These are phyloP conservation scores for Cryphonectria carpinicola DNA, from an alignment of 2,329 filamentous ascomycete species.

Conservation along the genomic window DNA sequence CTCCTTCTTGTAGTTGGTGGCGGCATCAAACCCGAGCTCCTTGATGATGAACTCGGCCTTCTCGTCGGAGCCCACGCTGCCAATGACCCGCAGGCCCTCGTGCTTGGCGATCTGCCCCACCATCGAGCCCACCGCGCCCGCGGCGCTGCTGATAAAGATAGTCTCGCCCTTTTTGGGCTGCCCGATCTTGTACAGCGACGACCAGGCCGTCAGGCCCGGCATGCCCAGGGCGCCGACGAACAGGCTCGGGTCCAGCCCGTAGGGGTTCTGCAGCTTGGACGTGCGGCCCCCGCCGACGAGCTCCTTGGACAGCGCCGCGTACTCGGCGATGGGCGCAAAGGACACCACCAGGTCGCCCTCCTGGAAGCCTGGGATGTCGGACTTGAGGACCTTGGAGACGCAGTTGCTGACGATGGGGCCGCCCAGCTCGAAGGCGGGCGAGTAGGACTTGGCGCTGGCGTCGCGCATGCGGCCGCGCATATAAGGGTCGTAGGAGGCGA, in stretches of 20 bases:
- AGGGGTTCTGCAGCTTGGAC: constrained; percentile 68
- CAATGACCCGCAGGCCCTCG: constrained; percentile 78
- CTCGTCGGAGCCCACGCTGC: constrained; percentile 77
- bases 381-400: constrained; percentile 73
- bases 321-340: constrained; percentile 68
- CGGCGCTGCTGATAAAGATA: constrained; percentile 80
- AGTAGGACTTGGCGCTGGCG: constrained; percentile 67
- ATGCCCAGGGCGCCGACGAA: constrained; percentile 72
- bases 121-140: constrained; percentile 80
- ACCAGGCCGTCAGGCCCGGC: constrained; percentile 54
- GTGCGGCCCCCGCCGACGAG: constrained; percentile 45
- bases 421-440: constrained; percentile 62
- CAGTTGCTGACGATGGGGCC: constrained; percentile 66
- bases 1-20: constrained; percentile 91
- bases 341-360: constrained; percentile 69
- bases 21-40: constrained; percentile 58
- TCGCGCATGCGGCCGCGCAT: constrained; percentile 79
- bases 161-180: constrained; percentile 76
- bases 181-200: constrained; percentile 69
- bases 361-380: constrained; percentile 61
- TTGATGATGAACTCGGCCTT: constrained; percentile 70
- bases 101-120: constrained; percentile 85
- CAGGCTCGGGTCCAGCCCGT: constrained; percentile 65
- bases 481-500: constrained; percentile 83
- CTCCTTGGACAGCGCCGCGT: constrained; percentile 57